A percentile compares a stretch with the other conserved stretches of the same genome.
These are phyloP conservation scores for Trichoderma parareesei DNA, from an alignment of 495 filamentous ascomycete species.

Conservation along the genomic window DNA sequence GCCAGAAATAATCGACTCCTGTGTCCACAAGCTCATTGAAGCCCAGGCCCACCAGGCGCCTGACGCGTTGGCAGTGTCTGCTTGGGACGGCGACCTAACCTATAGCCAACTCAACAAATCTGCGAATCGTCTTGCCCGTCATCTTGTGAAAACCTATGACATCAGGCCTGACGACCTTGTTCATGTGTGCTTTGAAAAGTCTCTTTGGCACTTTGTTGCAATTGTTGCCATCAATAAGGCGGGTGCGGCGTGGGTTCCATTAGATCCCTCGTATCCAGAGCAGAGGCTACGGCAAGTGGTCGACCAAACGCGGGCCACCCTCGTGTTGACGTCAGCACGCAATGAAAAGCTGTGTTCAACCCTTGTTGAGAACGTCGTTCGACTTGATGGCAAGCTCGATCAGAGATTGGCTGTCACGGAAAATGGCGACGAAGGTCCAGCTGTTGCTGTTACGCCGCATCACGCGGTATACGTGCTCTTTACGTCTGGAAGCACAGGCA, in stretches of 20 bases:
- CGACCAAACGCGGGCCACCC: background rate
- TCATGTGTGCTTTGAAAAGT: constrained; percentile 10
- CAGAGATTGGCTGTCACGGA: background rate
- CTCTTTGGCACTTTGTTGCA: background rate
- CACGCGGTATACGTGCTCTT: constrained; percentile 30
- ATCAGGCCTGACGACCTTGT: background rate
- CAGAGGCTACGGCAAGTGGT: constrained; percentile 29
- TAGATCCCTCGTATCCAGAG: constrained; percentile 44
- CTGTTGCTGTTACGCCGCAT: background rate
- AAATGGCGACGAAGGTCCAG: background rate
- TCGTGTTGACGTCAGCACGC: background rate
- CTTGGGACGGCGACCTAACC: constrained; percentile 38
- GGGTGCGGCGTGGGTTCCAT: constrained; percentile 47
- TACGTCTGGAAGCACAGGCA: constrained; percentile 41
- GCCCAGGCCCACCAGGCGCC: constrained; percentile 22
- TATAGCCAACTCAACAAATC: constrained; percentile 37
- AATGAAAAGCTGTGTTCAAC: background rate
- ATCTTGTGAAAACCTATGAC: constrained; percentile 25
- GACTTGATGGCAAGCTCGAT: background rate
- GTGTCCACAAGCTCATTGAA: background rate
- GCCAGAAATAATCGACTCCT: background rate
- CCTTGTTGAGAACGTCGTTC: background rate
- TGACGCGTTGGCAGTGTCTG: constrained; percentile 17
- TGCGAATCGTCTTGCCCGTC: constrained; percentile 33
- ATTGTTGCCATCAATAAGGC: constrained; percentile 49